Base-by-base conservation (phyloP, 257 asterid species). In the Penstemon barbatus region DNA sequence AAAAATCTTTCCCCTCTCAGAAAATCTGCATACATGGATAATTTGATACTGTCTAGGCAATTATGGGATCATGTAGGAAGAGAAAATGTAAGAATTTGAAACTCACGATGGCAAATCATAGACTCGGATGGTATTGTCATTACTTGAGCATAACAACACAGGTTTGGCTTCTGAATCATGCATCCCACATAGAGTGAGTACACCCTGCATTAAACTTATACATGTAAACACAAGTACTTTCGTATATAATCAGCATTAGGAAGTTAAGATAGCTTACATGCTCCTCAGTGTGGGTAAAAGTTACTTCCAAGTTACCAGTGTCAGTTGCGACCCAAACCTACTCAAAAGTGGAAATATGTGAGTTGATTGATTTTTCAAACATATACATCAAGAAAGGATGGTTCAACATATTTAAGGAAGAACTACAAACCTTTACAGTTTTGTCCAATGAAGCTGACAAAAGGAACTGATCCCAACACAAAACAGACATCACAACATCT, bases 391-490 rank as follows among this genome's bases (percentile, higher is more conserved):
- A 46, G 15, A 45, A 41, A 58, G 66, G 49, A 55, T 44, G 37
- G 61, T 60, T 70, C 70, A 57, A 37, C 44, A 39, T 33, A 60
- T 5, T 49, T 1, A 68, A 7, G 37, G 39, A 62, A 71, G 63
- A 11, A 39, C 39, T 56, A 68, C 66, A 36, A 43, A 90, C 98
- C 95, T 89, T 94, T 4, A 91, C 80, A 10, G 99, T 94, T 79
- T 81, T 83, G 81, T 94, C 99, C 78, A 94, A 71, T 13, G 99
- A 94, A 83, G 98, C 95, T 5, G 98, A 83, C 71, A 94, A 80
- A 65, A 94, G 98, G 83, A 94, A 94, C 71, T 89, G 96, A 73
- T 94, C 99, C 99, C 99, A 94, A 59, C 99, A 91, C 69, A 94
- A 81, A 83, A 94, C 87, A 68, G 98, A 94, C 97, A 92, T 94